These are phyloP conservation scores for Balansia obtecta DNA, from an alignment of 2,329 filamentous ascomycete genomes.

Conservation along the genomic window DNA sequence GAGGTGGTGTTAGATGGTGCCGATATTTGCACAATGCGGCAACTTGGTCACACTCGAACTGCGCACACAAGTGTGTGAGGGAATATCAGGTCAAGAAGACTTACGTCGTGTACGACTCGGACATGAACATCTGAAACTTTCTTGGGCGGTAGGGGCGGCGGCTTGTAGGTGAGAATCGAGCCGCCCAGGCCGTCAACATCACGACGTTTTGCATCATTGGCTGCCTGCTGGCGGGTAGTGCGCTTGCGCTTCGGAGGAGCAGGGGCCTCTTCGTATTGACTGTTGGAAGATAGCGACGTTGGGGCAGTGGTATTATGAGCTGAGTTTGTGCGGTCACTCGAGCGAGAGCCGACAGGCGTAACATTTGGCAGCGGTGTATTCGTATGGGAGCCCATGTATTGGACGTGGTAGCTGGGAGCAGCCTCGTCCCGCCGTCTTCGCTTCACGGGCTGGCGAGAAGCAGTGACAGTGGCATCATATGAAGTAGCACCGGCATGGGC, in stretches of 20 bases:
- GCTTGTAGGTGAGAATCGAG: conserved; percentile 67
- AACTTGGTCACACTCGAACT: background rate
- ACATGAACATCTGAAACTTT: conserved; percentile 73
- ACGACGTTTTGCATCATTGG: conserved; percentile 69
- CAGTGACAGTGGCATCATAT: conserved; percentile 11
- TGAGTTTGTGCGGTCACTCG: conserved; percentile 74
- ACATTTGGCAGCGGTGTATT: conserved; percentile 58
- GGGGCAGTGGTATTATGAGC: conserved; percentile 75
- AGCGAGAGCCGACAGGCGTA: conserved; percentile 55
- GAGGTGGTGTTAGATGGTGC: conserved; percentile 1
- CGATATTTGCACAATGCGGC: too few species aligned
- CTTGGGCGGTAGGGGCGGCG: conserved; percentile 76
- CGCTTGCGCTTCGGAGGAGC: conserved; percentile 87
- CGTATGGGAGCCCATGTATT: conserved; percentile 55
- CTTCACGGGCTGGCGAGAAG: conserved; percentile 48
- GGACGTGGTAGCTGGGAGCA: conserved; percentile 64
- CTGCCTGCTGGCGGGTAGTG: conserved; percentile 59
- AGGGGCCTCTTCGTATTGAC: conserved; percentile 50
- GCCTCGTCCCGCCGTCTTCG: conserved; percentile 55
- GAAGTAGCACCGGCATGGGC: conserved; percentile 15
- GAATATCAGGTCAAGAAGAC: conserved; percentile 15
- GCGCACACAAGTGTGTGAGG: background rate
- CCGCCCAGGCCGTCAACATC: conserved; percentile 61
- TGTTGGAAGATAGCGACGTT: conserved; percentile 58
- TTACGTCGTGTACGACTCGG: conserved; percentile 49